Conservation (phyloP, 305 asterid species). For the Fraxinus paxiana region DNA sequence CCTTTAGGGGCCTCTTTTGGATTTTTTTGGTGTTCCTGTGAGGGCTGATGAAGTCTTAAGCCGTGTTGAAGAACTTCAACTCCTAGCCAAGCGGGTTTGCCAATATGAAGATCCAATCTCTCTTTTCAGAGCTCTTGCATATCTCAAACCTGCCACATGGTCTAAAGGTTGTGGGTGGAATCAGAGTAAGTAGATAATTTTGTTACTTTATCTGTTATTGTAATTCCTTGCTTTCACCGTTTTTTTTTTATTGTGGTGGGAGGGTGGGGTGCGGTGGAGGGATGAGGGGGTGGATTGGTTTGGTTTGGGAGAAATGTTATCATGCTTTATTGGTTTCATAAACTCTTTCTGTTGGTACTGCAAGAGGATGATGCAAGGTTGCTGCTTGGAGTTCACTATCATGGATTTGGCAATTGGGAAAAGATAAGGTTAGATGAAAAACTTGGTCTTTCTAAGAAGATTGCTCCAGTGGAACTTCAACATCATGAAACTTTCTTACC, state of each 20-base stretch:
- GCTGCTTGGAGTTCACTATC: slow-evolving; percentile 89
- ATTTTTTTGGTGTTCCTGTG: slow-evolving; percentile 94
- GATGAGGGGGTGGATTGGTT: not conserved
- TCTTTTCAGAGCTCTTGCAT: slow-evolving; percentile 79
- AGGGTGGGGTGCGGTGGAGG: not conserved
- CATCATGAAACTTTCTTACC: slow-evolving; percentile 98
- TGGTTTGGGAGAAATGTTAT: slow-evolving; percentile 7
- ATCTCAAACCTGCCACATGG: slow-evolving; percentile 95
- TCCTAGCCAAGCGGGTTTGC: slow-evolving; percentile 82
- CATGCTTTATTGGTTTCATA: slow-evolving; percentile 5
- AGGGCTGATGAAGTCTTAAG: slow-evolving; percentile 85
- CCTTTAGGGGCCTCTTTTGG: slow-evolving; percentile 85
- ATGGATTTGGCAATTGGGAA: slow-evolving; percentile 99
- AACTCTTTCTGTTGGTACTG: slow-evolving; percentile 24
- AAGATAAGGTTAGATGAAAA: slow-evolving; percentile 77
- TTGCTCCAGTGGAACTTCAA: slow-evolving; percentile 98
- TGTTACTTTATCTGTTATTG: slow-evolving; percentile 4
- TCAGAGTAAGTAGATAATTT: slow-evolving; percentile 63
- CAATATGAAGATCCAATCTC: slow-evolving; percentile 81
- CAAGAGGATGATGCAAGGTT: slow-evolving; percentile 98
- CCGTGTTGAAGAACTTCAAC: slow-evolving; percentile 96
- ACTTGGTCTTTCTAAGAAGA: slow-evolving; percentile 85
- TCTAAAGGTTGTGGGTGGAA: slow-evolving; percentile 99
- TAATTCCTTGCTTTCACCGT: not conserved
- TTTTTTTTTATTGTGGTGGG: not conserved